These are phyloP conservation scores for Candolleomyces eurysporus DNA, from an alignment of 768 basidiomycete species.

Conservation along the genomic window DNA sequence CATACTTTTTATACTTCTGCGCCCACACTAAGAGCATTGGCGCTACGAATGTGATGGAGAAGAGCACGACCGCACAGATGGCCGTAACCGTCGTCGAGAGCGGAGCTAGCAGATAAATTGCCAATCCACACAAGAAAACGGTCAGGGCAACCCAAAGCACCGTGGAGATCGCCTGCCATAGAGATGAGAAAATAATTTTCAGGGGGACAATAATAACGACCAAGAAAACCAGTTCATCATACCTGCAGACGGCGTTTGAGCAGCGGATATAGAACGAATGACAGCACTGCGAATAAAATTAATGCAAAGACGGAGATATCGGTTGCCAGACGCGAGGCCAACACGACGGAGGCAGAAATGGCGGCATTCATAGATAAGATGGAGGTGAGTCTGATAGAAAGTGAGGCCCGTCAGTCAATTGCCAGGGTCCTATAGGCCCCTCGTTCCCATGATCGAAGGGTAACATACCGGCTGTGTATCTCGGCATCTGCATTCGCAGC, in stretches of 20 bases:
- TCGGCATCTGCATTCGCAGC: conserved; percentile 41
- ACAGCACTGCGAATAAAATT: conserved; percentile 77
- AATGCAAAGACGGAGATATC: conserved; percentile 89
- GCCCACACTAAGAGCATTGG: conserved; percentile 81
- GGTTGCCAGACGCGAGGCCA: conserved; percentile 84
- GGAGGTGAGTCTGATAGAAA: conserved; percentile 60
- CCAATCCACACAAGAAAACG: conserved; percentile 43
- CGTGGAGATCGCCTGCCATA: conserved; percentile 44
- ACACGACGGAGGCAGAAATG: conserved; percentile 87
- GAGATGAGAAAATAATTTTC: conserved; percentile 4
- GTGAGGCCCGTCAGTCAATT: neutral
- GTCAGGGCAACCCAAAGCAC: conserved; percentile 53
- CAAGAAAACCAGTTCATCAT: conserved; percentile 17
- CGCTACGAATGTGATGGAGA: conserved; percentile 66
- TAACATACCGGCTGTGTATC: conserved; percentile 57
- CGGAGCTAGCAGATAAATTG: conserved; percentile 49
- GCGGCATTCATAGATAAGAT: conserved; percentile 90
- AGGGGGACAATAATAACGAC: conserved; percentile 7
- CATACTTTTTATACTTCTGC: conserved; percentile 84
- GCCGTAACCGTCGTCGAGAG: conserved; percentile 56
- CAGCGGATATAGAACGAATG: conserved; percentile 83
- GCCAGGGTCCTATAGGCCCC: neutral
- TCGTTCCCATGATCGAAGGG: conserved; percentile 6
- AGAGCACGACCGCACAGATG: conserved; percentile 48
- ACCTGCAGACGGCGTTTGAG: conserved; percentile 75